Conservation (phyloP, 805 yeast genomes). For the Myxozyma sirexii region DNA sequence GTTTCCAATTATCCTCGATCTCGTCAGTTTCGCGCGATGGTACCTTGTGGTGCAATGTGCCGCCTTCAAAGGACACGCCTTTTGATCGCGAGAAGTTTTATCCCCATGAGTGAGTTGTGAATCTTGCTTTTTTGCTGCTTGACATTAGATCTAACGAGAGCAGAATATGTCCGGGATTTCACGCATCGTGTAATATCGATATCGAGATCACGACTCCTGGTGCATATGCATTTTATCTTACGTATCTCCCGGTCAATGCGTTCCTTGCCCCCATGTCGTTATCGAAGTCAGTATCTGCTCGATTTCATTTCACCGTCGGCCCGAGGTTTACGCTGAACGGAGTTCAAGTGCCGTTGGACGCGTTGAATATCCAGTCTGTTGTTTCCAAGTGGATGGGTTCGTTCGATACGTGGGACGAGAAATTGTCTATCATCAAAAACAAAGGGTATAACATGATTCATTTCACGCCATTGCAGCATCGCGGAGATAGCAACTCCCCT, state of each 20-base stretch:
- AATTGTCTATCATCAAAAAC: conserved; percentile 60
- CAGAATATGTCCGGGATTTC: conserved; percentile 55
- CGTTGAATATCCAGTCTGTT: conserved; percentile 79
- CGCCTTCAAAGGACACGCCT: conserved; percentile 46
- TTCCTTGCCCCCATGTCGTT: conserved; percentile 34
- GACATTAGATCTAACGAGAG: neutral
- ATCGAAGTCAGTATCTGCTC: conserved; percentile 52
- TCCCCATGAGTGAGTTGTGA: conserved; percentile 47
- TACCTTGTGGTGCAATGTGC: conserved; percentile 71
- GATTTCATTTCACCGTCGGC: conserved; percentile 71
- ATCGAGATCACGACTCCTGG: conserved; percentile 74
- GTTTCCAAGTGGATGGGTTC: conserved; percentile 92
- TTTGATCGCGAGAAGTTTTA: conserved; percentile 64
- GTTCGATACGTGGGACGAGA: conserved; percentile 62
- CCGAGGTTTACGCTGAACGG: conserved; percentile 67
- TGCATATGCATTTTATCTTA: conserved; percentile 70
- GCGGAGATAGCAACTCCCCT: conserved; percentile 92
- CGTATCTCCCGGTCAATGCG: conserved; percentile 49
- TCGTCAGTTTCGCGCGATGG: conserved; percentile 73
- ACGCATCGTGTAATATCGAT: conserved; percentile 61
- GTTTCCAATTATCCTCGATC: conserved; percentile 73
- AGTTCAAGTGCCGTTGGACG: conserved; percentile 66
- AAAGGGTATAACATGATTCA: conserved; percentile 96
- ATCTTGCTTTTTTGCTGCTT: neutral
- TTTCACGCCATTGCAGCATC: conserved; percentile 87